Base-by-base conservation (phyloP, 257 asterid genomes). In the Nicotiana obtusifolia region DNA sequence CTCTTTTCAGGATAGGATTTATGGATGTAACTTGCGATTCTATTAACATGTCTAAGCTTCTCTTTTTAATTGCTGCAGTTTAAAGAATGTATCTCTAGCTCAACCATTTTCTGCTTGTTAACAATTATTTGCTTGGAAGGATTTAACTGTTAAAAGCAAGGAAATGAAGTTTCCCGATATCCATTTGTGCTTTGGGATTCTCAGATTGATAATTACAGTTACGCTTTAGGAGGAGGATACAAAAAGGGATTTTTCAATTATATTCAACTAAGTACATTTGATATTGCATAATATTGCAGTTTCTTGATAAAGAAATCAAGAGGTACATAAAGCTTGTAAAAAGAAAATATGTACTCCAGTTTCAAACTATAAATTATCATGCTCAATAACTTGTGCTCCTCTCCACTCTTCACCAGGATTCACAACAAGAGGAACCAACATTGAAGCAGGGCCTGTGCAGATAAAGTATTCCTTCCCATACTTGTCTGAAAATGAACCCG, bases 301-400 rank as follows among this genome's bases (percentile, higher is more conserved):
- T 67, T 68, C 76, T 68, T 69, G 77, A 69, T 13, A 16, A 73
- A 14, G 31, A 73, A 73, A 44, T 41, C 2, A 71, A 20, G 35
- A 49, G 80, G 16, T 49, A 24, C 62, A 49, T n/a, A 49, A 24
- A 73, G 79, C 41, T 73, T 47, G 79, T 47, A 47, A 47, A 71
- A 9, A 41, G 49, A 41, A 41, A 41, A 41, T 41, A 41, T 41
- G 13, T 41, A 41, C 49, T 41, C 49, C 11, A 41, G 49, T 41
- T 41, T 41, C 49, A 41, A 41, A 41, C 49, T 41, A 41, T 89
- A 94, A 86, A 86, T 94, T 91, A 68, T 91, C 95, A 64, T 94
- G 98, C 88, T 94, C 97, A 80, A 94, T 91, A 49, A 94, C 86
- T 84, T 92, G 98, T 77, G 97, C 98, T 82, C 94, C 98, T 84